Evolutionary conservation across 2,329 filamentous ascomycete species (phyloP).

Genomic region (Fusarium pseudocircinatum): DNA sequence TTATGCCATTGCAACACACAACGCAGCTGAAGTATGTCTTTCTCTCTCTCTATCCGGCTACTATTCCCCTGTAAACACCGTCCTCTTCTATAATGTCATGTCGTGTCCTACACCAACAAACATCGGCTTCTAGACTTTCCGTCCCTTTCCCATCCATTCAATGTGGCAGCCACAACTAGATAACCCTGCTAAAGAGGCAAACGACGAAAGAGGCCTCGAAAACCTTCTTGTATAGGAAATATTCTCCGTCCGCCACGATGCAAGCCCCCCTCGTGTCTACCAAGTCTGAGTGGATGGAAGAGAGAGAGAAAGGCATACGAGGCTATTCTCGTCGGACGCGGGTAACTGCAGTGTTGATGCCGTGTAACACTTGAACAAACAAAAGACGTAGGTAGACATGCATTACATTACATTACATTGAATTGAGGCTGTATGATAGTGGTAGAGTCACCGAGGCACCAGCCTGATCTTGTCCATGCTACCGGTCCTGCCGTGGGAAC

Average conservation of each 20-base stretch:
- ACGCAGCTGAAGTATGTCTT: conserved; percentile 1
- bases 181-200: background rate
- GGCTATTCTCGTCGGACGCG: conserved; percentile 49
- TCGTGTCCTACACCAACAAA: conserved; percentile 1
- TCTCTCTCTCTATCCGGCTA: conserved; percentile 2
- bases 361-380: conserved; percentile 40
- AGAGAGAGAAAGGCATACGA: conserved; percentile 45
- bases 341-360: conserved; percentile 42
- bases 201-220: conserved; percentile 4
- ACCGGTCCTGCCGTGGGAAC: conserved; percentile 37
- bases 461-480: conserved; percentile 40
- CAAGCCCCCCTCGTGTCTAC: conserved; percentile 15
- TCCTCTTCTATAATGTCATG: background rate
- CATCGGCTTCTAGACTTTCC: background rate
- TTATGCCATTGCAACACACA: conserved; percentile 10
- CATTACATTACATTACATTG: background rate
- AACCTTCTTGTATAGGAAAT: background rate
- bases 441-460: conserved; percentile 24
- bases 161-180: conserved; percentile 15
- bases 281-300: background rate
- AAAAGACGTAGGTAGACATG: background rate
- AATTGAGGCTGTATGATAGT: conserved; percentile 2
- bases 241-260: conserved; percentile 18
- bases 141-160: background rate
- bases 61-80: conserved; percentile 4